These are phyloP conservation scores for Sextonia rubra DNA, from an alignment of 164 flowering plant genomes.

Conservation along the genomic window DNA sequence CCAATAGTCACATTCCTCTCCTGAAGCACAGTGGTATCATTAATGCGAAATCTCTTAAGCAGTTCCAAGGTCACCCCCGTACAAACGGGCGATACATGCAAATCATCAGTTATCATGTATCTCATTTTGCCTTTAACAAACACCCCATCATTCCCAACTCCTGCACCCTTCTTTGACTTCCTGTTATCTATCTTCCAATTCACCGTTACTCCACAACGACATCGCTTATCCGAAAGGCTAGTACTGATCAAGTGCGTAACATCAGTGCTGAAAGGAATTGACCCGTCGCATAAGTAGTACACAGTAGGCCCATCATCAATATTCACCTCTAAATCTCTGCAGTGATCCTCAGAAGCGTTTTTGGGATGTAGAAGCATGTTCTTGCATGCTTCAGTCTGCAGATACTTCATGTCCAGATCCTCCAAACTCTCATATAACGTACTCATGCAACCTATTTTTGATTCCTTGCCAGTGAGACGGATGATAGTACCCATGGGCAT, in stretches of 20 bases:
- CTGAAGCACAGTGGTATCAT: background rate
- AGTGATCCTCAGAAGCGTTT: background rate
- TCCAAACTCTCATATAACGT: slow-evolving; percentile 4
- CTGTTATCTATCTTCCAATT: background rate
- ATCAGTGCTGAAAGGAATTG: background rate
- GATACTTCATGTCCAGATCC: background rate
- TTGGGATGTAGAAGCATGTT: background rate
- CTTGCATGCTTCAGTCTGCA: background rate
- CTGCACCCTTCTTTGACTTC: background rate
- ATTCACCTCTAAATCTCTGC: background rate
- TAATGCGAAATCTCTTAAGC: background rate
- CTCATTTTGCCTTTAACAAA: slow-evolving; percentile 5
- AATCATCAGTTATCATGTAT: slow-evolving; percentile 12
- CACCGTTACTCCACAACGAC: background rate
- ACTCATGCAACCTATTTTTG: slow-evolving; percentile 3
- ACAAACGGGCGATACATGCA: background rate
- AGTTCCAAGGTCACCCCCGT: background rate
- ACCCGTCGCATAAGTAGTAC: background rate
- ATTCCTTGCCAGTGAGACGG: background rate
- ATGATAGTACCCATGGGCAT: slow-evolving; percentile 1
- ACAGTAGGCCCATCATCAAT: background rate
- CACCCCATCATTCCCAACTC: background rate
- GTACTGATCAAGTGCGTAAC: background rate
- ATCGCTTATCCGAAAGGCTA: background rate
- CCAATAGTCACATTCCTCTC: slow-evolving; percentile 5